These are phyloP conservation scores for Condylostoma magnum DNA, from an alignment of 169 alveolate genomes.

Conservation along the genomic window DNA sequence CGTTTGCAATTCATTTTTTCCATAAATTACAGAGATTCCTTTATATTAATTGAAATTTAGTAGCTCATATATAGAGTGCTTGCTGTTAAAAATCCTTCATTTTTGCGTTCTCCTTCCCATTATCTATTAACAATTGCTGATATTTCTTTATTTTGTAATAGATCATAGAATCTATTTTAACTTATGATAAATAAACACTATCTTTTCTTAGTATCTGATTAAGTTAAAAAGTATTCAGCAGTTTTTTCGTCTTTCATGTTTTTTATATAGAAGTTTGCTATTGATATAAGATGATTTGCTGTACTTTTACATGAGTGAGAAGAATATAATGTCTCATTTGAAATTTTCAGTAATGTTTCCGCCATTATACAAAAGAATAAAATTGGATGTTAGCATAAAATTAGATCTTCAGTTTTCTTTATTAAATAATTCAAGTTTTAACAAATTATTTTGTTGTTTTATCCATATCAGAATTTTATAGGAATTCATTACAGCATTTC, in stretches of 20 bases:
- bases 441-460: neutral
- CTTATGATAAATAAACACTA: conserved; percentile 41
- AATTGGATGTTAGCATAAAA: conserved; percentile 1
- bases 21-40: conserved; percentile 35
- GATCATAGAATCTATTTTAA: conserved; percentile 37
- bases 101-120: conserved; percentile 50
- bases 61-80: conserved; percentile 40
- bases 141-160: conserved; percentile 52
- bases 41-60: conserved; percentile 25
- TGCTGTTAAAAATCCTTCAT: conserved; percentile 38
- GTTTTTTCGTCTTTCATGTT: conserved; percentile 46
- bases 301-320: conserved; percentile 35
- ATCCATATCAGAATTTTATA: neutral
- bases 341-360: conserved; percentile 40
- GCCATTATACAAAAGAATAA: conserved; percentile 1
- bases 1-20: conserved; percentile 37
- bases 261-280: conserved; percentile 46
- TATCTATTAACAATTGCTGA: conserved; percentile 46
- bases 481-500: neutral
- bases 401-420: conserved; percentile 13
- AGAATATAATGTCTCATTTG: conserved; percentile 32
- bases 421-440: neutral
- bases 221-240: conserved; percentile 38
- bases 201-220: conserved; percentile 44
- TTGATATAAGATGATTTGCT: conserved; percentile 25